phyloP scores from a whole-genome alignment of 108 stramenopile species.

The Cyclotella baltica region DNA sequence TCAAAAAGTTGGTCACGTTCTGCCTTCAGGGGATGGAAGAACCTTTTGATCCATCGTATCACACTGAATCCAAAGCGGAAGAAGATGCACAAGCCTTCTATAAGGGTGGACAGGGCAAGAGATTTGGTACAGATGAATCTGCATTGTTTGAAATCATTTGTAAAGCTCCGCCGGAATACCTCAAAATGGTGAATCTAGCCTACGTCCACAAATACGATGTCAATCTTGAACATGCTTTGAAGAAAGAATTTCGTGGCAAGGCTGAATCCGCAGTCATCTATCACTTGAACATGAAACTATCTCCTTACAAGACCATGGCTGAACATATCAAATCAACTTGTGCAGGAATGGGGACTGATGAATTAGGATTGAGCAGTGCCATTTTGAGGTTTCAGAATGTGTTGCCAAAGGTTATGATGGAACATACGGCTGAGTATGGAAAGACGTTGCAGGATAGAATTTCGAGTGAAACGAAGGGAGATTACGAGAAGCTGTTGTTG shows the following conservation, averaged over 20 bases:
- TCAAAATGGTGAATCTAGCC: conserved; percentile 36
- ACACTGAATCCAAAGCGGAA: conserved; percentile 64
- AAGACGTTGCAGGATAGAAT: conserved; percentile 74
- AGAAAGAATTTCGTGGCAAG: conserved; percentile 76
- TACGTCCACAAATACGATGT: conserved; percentile 72
- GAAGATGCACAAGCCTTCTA: conserved; percentile 73
- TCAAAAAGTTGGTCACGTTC: conserved; percentile 55
- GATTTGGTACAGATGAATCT: conserved; percentile 65
- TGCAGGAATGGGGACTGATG: conserved; percentile 73
- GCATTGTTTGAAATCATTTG: conserved; percentile 68
- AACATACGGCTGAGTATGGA: conserved; percentile 63
- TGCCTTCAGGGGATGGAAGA: conserved; percentile 72
- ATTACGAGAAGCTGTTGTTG: conserved; percentile 59
- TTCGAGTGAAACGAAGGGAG: conserved; percentile 54
- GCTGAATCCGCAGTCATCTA: conserved; percentile 51
- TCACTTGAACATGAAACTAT: conserved; percentile 66
- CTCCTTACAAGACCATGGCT: conserved; percentile 67
- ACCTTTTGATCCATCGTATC: conserved; percentile 67
- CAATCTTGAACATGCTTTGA: conserved; percentile 71
- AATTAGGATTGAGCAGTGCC: conserved; percentile 60
- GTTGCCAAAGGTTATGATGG: conserved; percentile 58
- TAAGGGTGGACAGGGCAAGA: conserved; percentile 62
- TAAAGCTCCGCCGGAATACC: conserved; percentile 36
- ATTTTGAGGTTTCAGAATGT: conserved; percentile 68
- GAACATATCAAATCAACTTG: conserved; percentile 70